Evolutionary conservation across 2,329 filamentous ascomycete species (phyloP).

Genomic region (Raffaelea deltoideospora): DNA sequence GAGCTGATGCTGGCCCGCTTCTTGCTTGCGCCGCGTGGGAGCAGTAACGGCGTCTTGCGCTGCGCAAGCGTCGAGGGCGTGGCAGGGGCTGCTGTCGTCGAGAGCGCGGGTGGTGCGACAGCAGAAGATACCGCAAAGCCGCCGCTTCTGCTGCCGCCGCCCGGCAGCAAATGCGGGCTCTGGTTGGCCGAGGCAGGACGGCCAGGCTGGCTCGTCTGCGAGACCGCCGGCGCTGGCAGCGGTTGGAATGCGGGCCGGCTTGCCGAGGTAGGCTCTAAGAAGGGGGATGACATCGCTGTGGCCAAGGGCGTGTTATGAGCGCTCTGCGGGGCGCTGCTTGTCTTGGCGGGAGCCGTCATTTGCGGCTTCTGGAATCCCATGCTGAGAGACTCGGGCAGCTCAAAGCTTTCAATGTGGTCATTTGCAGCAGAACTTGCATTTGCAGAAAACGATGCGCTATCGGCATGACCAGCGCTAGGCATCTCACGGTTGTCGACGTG

Average conservation of each 20-base stretch:
- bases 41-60: conserved; percentile 39
- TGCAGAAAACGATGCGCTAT: too few relatives aligned
- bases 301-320: conserved; percentile 25
- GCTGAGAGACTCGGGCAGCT: conserved; percentile 58
- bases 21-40: conserved; percentile 39
- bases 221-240: conserved; percentile 25
- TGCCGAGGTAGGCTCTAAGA: conserved; percentile 22
- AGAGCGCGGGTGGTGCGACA: too few relatives aligned
- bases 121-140: too few relatives aligned
- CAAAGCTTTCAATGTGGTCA: conserved; percentile 41
- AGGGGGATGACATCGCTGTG: conserved; percentile 13
- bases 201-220: too few relatives aligned
- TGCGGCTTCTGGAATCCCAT: conserved; percentile 31
- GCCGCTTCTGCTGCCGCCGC: conserved; percentile 30
- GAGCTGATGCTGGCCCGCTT: conserved; percentile 59
- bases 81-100: background rate
- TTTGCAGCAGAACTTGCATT: conserved; percentile 15
- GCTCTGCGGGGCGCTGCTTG: too few relatives aligned
- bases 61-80: conserved; percentile 14
- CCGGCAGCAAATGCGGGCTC: conserved; percentile 48
- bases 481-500: too few relatives aligned
- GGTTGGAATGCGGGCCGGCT: conserved; percentile 36
- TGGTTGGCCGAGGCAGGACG: conserved; percentile 41
- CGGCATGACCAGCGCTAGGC: too few relatives aligned
- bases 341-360: conserved; percentile 28